These are phyloP conservation scores for Nitzschia inconspicua DNA, from an alignment of 108 stramenopile genomes.

Conservation along the genomic window DNA sequence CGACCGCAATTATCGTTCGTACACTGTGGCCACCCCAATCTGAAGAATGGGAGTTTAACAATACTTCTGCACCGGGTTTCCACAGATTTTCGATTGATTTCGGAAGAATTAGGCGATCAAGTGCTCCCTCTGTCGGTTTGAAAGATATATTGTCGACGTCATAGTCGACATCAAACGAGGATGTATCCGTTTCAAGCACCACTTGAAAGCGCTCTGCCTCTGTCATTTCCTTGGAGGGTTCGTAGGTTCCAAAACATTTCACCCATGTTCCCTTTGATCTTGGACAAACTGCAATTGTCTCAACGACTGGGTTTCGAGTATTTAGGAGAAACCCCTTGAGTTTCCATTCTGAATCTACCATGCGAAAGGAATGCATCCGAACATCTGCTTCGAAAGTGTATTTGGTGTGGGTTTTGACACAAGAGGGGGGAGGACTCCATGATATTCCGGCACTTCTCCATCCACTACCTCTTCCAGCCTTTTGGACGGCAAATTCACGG, in stretches of 20 bases:
- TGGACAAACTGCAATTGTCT: neutral
- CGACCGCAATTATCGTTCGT: slow-evolving; percentile 20
- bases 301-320: neutral
- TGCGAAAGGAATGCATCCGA: slow-evolving; percentile 4
- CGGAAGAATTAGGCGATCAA: slow-evolving; percentile 17
- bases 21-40: slow-evolving; percentile 33
- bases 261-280: slow-evolving; percentile 8
- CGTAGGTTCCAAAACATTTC: slow-evolving; percentile 1
- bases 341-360: slow-evolving; percentile 7
- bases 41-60: slow-evolving; percentile 55
- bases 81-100: slow-evolving; percentile 19
- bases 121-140: slow-evolving; percentile 1
- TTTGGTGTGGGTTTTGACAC: neutral
- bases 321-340: neutral
- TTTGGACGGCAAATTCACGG: slow-evolving; percentile 1
- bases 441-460: slow-evolving; percentile 4
- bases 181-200: neutral
- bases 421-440: slow-evolving; percentile 7
- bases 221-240: neutral
- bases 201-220: neutral
- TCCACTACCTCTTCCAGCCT: neutral
- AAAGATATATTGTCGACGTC: slow-evolving; percentile 20
- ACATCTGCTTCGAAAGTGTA: slow-evolving; percentile 10
- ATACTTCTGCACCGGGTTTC: slow-evolving; percentile 42
- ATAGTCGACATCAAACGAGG: slow-evolving; percentile 8